phyloP scores from a whole-genome alignment of 225 moss, liverwort and hornwort species.

The Polytrichum formosum region DNA sequence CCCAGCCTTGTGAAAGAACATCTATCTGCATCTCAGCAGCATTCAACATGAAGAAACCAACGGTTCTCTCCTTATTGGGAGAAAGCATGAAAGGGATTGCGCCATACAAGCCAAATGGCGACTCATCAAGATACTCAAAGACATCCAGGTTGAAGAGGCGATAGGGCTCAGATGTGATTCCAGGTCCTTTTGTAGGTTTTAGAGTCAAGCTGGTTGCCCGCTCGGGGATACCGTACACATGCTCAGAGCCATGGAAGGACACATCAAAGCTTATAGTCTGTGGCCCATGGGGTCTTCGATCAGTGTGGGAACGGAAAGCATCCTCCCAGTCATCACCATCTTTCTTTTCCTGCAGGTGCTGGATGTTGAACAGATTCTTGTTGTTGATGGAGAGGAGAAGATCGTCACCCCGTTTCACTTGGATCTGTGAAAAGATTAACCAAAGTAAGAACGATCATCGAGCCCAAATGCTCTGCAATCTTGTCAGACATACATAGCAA shows the following conservation, averaged over 20 bases:
- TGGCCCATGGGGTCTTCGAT: constrained; percentile 78
- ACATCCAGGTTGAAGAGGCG: constrained; percentile 93
- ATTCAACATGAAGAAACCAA: constrained; percentile 92
- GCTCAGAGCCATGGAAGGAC: constrained; percentile 73
- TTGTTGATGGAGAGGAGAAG: constrained; percentile 76
- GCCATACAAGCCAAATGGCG: constrained; percentile 92
- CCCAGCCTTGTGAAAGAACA: constrained; percentile 86
- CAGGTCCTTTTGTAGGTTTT: constrained; percentile 75
- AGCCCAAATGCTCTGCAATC: too few relatives aligned
- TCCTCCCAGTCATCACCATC: constrained; percentile 89
- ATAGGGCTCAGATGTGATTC: constrained; percentile 77
- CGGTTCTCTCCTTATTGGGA: constrained; percentile 59
- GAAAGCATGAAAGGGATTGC: constrained; percentile 82
- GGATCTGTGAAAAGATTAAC: constrained; percentile 33
- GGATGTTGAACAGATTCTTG: constrained; percentile 80
- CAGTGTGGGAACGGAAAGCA: constrained; percentile 64
- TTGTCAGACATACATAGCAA: neutral
- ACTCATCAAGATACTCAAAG: constrained; percentile 84
- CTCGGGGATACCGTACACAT: constrained; percentile 96
- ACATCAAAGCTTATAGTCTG: constrained; percentile 90
- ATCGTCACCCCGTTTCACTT: constrained; percentile 64
- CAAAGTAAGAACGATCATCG: neutral
- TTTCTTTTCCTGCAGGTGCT: constrained; percentile 63
- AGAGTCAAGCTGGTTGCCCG: constrained; percentile 81
- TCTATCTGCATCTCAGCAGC: constrained; percentile 97